Percentiles rank a stretch among this genome's conserved stretches.
Conservation (phyloP, 805 yeast species). For the Kodamaea restingae region DNA sequence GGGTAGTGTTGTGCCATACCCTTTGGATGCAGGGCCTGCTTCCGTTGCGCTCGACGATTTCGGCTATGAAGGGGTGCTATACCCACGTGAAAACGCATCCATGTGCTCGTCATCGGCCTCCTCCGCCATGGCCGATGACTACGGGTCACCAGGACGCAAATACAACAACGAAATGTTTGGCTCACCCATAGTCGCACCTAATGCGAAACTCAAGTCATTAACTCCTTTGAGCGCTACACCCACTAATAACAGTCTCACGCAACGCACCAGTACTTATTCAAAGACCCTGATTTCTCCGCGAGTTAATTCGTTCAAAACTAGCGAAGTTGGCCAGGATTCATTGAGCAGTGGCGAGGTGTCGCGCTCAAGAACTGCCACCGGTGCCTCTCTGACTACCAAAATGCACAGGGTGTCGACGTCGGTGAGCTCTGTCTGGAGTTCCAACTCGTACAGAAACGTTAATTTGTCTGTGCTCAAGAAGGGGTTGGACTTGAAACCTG, state of each 20-base stretch:
- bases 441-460: slow-evolving; percentile 31
- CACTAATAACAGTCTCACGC: slow-evolving; percentile 4
- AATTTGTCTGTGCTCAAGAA: slow-evolving; percentile 36
- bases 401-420: slow-evolving; percentile 27
- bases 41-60: neutral
- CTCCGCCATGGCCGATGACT: slow-evolving; percentile 6
- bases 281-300: slow-evolving; percentile 7
- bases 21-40: neutral
- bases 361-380: slow-evolving; percentile 9
- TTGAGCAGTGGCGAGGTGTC: slow-evolving; percentile 6
- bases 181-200: slow-evolving; percentile 7
- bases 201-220: slow-evolving; percentile 3
- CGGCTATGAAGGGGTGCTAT: slow-evolving; percentile 6
- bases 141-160: slow-evolving; percentile 2
- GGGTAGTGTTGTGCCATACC: neutral
- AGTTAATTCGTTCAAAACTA: slow-evolving; percentile 1
- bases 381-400: neutral
- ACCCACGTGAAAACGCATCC: slow-evolving; percentile 8
- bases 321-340: slow-evolving; percentile 7
- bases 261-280: slow-evolving; percentile 1
- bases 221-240: slow-evolving; percentile 6
- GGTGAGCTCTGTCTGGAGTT: slow-evolving; percentile 33
- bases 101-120: slow-evolving; percentile 9
- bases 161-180: slow-evolving; percentile 7
- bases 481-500: slow-evolving; percentile 35